These are phyloP conservation scores for Tetracladium maxilliforme DNA, from an alignment of 2,329 filamentous ascomycete species.

Conservation along the genomic window DNA sequence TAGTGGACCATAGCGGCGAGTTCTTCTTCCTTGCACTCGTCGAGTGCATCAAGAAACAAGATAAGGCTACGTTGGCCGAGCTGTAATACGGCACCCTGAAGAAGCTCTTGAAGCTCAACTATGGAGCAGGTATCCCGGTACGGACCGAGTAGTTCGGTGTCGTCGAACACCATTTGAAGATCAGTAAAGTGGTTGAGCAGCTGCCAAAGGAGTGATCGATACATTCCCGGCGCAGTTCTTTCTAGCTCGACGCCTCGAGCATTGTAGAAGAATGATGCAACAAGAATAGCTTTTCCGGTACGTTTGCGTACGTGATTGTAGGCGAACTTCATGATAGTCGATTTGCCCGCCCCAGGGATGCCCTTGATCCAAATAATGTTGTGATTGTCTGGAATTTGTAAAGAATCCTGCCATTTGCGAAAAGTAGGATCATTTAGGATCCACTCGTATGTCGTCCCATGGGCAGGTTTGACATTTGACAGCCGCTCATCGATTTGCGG, in stretches of 20 bases:
- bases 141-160: constrained; percentile 1
- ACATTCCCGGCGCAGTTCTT: constrained; percentile 29
- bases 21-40: constrained; percentile 22
- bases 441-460: no score
- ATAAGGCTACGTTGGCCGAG: constrained; percentile 12
- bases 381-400: constrained; percentile 1
- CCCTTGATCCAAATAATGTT: constrained; percentile 5
- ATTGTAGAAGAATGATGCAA: constrained; percentile 3
- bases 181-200: constrained; percentile 20
- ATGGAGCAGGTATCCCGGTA: constrained; percentile 1
- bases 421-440: neutral
- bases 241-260: constrained; percentile 17
- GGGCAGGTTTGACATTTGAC: no score
- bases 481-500: no score
- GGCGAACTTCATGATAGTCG: constrained; percentile 4
- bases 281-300: neutral
- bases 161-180: constrained; percentile 17
- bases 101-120: neutral
- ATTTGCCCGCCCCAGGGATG: constrained; percentile 5
- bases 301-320: constrained; percentile 1
- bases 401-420: constrained; percentile 1
- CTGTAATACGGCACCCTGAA: neutral
- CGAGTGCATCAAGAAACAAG: constrained; percentile 27
- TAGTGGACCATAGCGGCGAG: constrained; percentile 2
- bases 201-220: constrained; percentile 31